Percentiles rank a stretch among this genome's conserved stretches.
Evolutionary conservation across 2,329 filamentous ascomycete species (phyloP).

Genomic region (Aspergillus novofumigatus): DNA sequence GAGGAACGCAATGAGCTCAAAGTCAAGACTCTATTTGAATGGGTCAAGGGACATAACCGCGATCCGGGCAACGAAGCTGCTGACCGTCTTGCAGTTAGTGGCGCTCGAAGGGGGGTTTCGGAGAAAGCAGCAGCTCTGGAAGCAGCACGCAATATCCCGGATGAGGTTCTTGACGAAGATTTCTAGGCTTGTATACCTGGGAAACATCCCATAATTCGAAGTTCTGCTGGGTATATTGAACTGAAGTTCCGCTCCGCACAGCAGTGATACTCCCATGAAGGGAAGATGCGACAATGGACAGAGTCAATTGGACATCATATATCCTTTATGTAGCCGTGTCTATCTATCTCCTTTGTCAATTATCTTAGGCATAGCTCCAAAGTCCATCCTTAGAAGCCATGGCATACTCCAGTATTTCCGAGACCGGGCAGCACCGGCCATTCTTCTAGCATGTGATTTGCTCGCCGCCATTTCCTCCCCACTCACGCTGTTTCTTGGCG

Average conservation of each 20-base stretch:
- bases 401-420: background rate
- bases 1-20: conserved; percentile 61
- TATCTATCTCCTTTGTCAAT: background rate
- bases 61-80: conserved; percentile 75
- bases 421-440: background rate
- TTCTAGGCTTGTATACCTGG: conserved; percentile 7
- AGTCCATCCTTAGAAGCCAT: background rate
- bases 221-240: background rate
- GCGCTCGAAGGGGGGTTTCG: conserved; percentile 46
- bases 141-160: conserved; percentile 19
- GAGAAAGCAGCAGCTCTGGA: conserved; percentile 25
- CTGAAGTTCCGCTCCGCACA: background rate
- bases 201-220: background rate
- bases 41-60: conserved; percentile 82
- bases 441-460: background rate
- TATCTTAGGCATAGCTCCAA: background rate
- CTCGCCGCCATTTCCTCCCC: background rate
- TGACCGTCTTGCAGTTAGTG: conserved; percentile 69
- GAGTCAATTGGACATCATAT: background rate
- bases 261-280: background rate
- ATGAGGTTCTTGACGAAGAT: conserved; percentile 26
- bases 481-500: background rate
- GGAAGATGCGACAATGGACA: background rate
- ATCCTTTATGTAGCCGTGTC: background rate
- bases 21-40: conserved; percentile 67